These are phyloP conservation scores for Acanthamoeba sp. DNA, from an alignment of 208 protist species.

Conservation along the genomic window DNA sequence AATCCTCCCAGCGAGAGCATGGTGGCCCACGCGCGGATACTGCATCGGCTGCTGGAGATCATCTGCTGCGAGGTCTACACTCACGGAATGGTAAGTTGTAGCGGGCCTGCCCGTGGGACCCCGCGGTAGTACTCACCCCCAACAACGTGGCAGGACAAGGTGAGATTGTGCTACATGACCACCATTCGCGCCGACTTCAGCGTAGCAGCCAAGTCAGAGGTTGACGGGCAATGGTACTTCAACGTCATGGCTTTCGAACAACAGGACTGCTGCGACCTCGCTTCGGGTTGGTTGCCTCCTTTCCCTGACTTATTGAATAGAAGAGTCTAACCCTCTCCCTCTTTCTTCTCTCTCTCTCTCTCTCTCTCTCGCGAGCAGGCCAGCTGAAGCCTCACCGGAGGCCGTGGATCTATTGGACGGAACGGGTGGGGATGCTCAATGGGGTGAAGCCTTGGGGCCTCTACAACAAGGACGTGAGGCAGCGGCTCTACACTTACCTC, in stretches of 20 bases:
- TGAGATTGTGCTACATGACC: conserved; percentile 51
- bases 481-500: conserved; percentile 35
- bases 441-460: conserved; percentile 40
- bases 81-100: conserved; percentile 14
- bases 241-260: conserved; percentile 41
- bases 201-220: conserved; percentile 7
- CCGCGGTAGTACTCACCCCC: not conserved
- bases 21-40: not conserved
- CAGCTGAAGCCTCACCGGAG: conserved; percentile 17
- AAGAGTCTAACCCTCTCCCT: not conserved
- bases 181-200: conserved; percentile 34
- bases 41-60: conserved; percentile 21
- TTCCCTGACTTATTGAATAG: not conserved
- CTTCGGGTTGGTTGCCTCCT: not conserved
- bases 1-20: not conserved
- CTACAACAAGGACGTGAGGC: conserved; percentile 48
- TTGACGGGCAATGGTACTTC: conserved; percentile 39
- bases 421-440: conserved; percentile 32
- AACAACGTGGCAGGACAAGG: not conserved
- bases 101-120: not conserved
- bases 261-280: conserved; percentile 20
- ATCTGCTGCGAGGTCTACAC: conserved; percentile 60
- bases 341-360: too few species aligned
- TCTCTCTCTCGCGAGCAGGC: not conserved
- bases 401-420: conserved; percentile 30